A percentile compares a stretch with the other conserved stretches of the same genome.
Conservation (phyloP, 2,329 filamentous ascomycete genomes). For the Macroventuria anomochaeta region DNA sequence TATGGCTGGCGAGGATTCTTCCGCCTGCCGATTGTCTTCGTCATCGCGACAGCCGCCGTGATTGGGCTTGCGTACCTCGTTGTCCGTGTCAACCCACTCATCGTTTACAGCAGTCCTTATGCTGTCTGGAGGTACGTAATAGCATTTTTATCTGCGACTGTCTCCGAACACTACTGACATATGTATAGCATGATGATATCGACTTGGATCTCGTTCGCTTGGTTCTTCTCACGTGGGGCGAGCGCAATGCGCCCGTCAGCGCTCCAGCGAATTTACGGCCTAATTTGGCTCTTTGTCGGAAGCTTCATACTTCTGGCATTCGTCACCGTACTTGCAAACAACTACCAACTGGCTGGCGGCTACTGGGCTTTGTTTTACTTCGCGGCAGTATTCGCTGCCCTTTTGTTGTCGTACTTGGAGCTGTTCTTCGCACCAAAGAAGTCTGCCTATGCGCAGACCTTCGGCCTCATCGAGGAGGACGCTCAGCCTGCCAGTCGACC, state of each 20-base stretch:
- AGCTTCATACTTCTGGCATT: conserved; percentile 76
- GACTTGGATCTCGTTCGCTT: conserved; percentile 79
- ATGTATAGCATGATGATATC: conserved; percentile 74
- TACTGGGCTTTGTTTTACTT: conserved; percentile 86
- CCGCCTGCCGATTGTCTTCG: conserved; percentile 78
- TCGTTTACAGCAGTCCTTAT: conserved; percentile 89
- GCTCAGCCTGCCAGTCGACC: conserved; percentile 45
- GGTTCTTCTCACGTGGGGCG: conserved; percentile 81
- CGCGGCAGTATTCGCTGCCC: conserved; percentile 73
- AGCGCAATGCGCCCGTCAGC: conserved; percentile 84
- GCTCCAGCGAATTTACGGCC: conserved; percentile 78
- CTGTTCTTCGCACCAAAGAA: conserved; percentile 76
- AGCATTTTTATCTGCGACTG: neutral
- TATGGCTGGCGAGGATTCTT: conserved; percentile 83
- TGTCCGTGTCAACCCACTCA: conserved; percentile 83
- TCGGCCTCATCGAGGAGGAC: conserved; percentile 42
- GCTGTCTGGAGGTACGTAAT: conserved; percentile 70
- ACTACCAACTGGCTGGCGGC: conserved; percentile 73
- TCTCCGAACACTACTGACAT: conserved; percentile 3
- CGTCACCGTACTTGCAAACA: conserved; percentile 77
- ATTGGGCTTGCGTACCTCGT: conserved; percentile 77
- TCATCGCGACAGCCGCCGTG: conserved; percentile 70
- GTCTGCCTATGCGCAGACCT: conserved; percentile 68
- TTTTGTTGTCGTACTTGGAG: conserved; percentile 79
- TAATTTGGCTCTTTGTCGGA: conserved; percentile 82